Conservation (phyloP, 352 stramenopile genomes). For the Thraustotheca clavata region DNA sequence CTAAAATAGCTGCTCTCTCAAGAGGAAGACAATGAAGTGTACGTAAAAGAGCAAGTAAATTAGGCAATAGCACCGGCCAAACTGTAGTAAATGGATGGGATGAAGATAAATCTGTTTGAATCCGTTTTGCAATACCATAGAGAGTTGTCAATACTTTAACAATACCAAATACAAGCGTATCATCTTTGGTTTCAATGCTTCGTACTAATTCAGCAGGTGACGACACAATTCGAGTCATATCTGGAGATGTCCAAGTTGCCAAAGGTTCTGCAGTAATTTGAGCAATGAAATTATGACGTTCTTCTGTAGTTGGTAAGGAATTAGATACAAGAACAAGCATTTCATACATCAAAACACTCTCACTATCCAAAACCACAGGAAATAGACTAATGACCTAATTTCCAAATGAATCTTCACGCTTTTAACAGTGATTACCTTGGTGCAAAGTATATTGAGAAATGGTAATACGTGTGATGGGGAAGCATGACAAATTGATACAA, state of each 20-base stretch:
- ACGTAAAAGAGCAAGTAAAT: constrained; percentile 45
- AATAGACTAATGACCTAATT: constrained; percentile 46
- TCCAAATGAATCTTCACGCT: not conserved
- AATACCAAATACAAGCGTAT: constrained; percentile 37
- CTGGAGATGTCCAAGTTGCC: constrained; percentile 45
- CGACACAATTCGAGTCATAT: constrained; percentile 53
- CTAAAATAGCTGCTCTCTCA: constrained; percentile 44
- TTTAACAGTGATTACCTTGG: constrained; percentile 26
- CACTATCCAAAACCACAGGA: constrained; percentile 55
- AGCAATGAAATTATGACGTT: constrained; percentile 54
- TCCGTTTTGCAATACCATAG: constrained; percentile 65
- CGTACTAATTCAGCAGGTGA: constrained; percentile 44
- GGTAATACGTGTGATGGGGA: constrained; percentile 67
- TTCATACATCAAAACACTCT: constrained; percentile 71
- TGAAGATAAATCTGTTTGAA: constrained; percentile 21
- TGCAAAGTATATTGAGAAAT: constrained; percentile 58
- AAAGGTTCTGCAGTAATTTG: constrained; percentile 68
- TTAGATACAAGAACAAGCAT: constrained; percentile 77
- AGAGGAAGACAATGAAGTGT: constrained; percentile 50
- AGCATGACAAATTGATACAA: constrained; percentile 69
- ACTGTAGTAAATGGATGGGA: constrained; percentile 37
- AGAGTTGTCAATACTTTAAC: constrained; percentile 71
- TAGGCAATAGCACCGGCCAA: constrained; percentile 65
- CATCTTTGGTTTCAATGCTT: constrained; percentile 37
- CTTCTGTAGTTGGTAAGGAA: constrained; percentile 53